These are phyloP conservation scores for Strobilomyces dryophilus DNA, from an alignment of 768 basidiomycete genomes.

Conservation along the genomic window DNA sequence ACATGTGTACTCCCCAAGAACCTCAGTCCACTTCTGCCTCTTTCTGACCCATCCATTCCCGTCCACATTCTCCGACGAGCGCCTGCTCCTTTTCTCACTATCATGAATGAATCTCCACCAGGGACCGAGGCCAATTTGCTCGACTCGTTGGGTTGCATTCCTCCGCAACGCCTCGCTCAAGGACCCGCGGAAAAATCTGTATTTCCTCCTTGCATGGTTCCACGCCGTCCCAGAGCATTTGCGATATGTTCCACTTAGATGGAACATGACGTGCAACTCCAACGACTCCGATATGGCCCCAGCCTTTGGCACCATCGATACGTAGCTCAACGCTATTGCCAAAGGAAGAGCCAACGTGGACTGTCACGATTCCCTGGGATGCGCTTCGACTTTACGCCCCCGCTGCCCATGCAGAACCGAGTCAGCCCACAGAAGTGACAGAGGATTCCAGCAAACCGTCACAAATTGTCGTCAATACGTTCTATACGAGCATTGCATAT, in stretches of 20 bases:
- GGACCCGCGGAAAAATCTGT: slow-evolving; percentile 92
- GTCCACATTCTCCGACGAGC: slow-evolving; percentile 95
- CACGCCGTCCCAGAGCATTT: slow-evolving; percentile 97
- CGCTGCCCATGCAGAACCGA: slow-evolving; percentile 74
- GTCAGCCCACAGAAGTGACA: slow-evolving; percentile 72
- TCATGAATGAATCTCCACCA: slow-evolving; percentile 99
- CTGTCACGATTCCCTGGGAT: slow-evolving; percentile 85
- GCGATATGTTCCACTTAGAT: slow-evolving; percentile 92
- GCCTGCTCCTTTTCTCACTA: too few relatives aligned
- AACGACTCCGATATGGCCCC: slow-evolving; percentile 98
- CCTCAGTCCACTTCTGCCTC: slow-evolving; percentile 88
- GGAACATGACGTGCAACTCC: slow-evolving; percentile 97
- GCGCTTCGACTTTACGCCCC: slow-evolving; percentile 78
- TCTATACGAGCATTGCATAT: slow-evolving; percentile 87
- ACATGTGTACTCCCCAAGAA: slow-evolving; percentile 98
- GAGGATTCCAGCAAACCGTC: slow-evolving; percentile 89
- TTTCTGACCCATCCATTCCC: slow-evolving; percentile 92
- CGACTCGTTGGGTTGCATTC: slow-evolving; percentile 78
- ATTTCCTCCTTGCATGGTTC: slow-evolving; percentile 99
- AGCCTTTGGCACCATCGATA: slow-evolving; percentile 87
- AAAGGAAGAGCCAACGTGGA: slow-evolving; percentile 91
- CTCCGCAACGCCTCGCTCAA: slow-evolving; percentile 64
- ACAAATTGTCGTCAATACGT: slow-evolving; percentile 70
- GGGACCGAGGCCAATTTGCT: slow-evolving; percentile 95
- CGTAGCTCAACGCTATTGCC: slow-evolving; percentile 76